These are phyloP conservation scores for Butyriboletus loyo DNA, from an alignment of 768 basidiomycete species.

Conservation along the genomic window DNA sequence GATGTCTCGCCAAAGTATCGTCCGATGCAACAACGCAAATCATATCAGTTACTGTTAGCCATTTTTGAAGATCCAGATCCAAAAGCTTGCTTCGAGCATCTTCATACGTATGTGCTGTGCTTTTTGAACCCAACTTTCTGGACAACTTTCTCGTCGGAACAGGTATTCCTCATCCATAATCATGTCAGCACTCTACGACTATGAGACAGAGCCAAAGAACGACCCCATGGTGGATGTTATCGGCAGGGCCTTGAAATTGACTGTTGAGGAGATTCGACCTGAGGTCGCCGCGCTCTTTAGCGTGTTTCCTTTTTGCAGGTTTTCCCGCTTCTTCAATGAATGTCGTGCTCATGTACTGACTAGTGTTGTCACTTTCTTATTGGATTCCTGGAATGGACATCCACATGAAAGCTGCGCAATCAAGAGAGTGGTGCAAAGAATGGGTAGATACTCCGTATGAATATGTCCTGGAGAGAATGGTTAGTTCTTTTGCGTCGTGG, in stretches of 20 bases:
- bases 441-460: constrained; percentile 24
- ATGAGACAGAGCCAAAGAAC: constrained; percentile 26
- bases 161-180: constrained; percentile 30
- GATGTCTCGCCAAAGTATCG: constrained; percentile 24
- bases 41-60: constrained; percentile 25
- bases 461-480: constrained; percentile 11
- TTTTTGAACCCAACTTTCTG: neutral
- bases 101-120: constrained; percentile 10
- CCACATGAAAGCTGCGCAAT: constrained; percentile 20
- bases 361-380: constrained; percentile 23
- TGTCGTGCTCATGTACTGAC: constrained; percentile 10
- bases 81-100: constrained; percentile 18
- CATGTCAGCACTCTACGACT: constrained; percentile 32
- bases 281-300: constrained; percentile 19
- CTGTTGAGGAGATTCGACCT: constrained; percentile 21
- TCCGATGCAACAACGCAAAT: constrained; percentile 33
- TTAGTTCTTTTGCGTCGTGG: neutral
- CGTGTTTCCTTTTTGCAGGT: constrained; percentile 9
- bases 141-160: neutral
- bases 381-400: constrained; percentile 32
- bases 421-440: constrained; percentile 13
- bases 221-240: constrained; percentile 29
- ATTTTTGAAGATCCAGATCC: constrained; percentile 25
- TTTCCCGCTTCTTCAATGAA: neutral
- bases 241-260: constrained; percentile 24